Percentiles rank a stretch among this genome's conserved stretches.
These are phyloP conservation scores for Bryoglossum gracile DNA, from an alignment of 495 filamentous ascomycete species.

Conservation along the genomic window DNA sequence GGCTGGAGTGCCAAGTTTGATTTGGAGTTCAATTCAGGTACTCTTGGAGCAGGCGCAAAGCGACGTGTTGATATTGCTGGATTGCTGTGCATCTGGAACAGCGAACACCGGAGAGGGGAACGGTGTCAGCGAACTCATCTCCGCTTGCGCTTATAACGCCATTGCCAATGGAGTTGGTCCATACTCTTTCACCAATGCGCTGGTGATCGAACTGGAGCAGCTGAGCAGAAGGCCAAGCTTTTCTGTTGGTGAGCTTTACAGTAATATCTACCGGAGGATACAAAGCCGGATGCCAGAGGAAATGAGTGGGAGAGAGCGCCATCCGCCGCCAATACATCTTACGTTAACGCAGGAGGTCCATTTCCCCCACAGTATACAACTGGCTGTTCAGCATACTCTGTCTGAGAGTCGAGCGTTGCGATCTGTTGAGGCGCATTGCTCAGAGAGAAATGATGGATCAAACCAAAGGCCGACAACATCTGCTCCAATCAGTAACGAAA, in stretches of 20 bases:
- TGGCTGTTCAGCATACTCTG: background rate
- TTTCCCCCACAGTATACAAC: slow-evolving; percentile 11
- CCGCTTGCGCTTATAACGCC: slow-evolving; percentile 16
- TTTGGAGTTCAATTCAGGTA: slow-evolving; percentile 11
- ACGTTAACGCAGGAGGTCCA: slow-evolving; percentile 4
- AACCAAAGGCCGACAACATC: background rate
- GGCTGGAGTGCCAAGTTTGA: background rate
- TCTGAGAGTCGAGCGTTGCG: background rate
- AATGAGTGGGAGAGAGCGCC: background rate
- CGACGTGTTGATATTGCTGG: slow-evolving; percentile 12
- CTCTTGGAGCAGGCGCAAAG: slow-evolving; percentile 8
- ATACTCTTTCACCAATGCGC: slow-evolving; percentile 5
- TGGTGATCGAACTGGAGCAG: slow-evolving; percentile 6
- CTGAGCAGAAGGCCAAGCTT: slow-evolving; percentile 11
- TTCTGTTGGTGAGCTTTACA: slow-evolving; percentile 13
- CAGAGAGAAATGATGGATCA: no score
- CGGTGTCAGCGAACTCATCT: slow-evolving; percentile 28
- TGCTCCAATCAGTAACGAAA: background rate
- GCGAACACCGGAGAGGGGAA: slow-evolving; percentile 28
- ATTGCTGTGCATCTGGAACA: background rate
- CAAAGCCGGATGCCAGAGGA: slow-evolving; percentile 6
- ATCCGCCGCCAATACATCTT: slow-evolving; percentile 1
- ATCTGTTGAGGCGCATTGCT: background rate
- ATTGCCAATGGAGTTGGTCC: background rate
- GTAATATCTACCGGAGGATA: slow-evolving; percentile 8